Conservation (phyloP, 1,139 yeast species). For the Nakaseomyces glabratus region DNA sequence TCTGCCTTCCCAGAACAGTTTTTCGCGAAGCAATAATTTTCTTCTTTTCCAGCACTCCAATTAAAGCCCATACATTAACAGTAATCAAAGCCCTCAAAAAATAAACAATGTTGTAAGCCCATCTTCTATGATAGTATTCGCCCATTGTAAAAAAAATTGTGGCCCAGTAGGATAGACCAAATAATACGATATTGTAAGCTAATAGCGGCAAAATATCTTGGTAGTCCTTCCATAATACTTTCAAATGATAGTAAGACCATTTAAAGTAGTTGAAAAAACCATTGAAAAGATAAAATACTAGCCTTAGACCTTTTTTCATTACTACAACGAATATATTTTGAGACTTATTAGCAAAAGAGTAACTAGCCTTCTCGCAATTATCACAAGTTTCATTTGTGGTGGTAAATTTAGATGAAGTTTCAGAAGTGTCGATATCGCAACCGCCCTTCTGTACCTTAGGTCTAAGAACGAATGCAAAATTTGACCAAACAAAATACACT, state of each 20-base stretch:
- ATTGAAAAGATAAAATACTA: too few relatives aligned
- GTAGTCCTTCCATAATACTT: slow-evolving; percentile 22
- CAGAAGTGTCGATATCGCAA: not conserved
- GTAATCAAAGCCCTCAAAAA: slow-evolving; percentile 24
- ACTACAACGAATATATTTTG: too few relatives aligned
- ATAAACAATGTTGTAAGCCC: slow-evolving; percentile 22
- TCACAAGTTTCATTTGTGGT: too few relatives aligned
- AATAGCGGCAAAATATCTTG: slow-evolving; percentile 24
- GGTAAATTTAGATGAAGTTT: too few relatives aligned
- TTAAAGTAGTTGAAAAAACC: too few relatives aligned
- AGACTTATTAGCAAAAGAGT: too few relatives aligned
- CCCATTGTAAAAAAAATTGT: slow-evolving; percentile 15
- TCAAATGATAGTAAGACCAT: slow-evolving; percentile 8
- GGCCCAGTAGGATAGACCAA: slow-evolving; percentile 14
- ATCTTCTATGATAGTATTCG: slow-evolving; percentile 10
- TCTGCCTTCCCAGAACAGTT: slow-evolving; percentile 28
- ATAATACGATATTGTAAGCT: slow-evolving; percentile 18
- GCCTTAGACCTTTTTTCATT: too few relatives aligned
- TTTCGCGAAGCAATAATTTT: slow-evolving; percentile 22
- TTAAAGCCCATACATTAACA: slow-evolving; percentile 29
- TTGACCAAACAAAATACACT: slow-evolving; percentile 18
- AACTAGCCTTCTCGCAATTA: too few relatives aligned
- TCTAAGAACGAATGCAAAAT: slow-evolving; percentile 22
- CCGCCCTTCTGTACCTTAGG: slow-evolving; percentile 13
- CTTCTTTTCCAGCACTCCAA: slow-evolving; percentile 25